Percentiles rank a stretch among this genome's conserved stretches.
Conservation (phyloP, 805 yeast genomes). For the Candida alai region DNA sequence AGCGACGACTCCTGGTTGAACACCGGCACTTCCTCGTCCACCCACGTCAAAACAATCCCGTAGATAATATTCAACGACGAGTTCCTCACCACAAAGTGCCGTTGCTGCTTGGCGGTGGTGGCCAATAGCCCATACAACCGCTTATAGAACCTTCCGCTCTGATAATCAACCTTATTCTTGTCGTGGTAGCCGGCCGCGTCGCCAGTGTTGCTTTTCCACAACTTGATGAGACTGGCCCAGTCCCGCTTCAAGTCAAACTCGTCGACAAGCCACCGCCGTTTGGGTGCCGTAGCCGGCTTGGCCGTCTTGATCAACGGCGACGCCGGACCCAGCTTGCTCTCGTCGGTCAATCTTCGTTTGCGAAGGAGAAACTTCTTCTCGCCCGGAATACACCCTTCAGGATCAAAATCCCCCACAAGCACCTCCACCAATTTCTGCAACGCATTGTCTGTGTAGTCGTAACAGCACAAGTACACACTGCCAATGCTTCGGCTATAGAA, state of each 20-base stretch:
- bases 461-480: constrained; percentile 55
- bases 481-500: constrained; percentile 52
- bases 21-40: constrained; percentile 18
- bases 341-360: constrained; percentile 21
- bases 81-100: constrained; percentile 55
- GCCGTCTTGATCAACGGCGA: constrained; percentile 10
- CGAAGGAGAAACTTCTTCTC: constrained; percentile 34
- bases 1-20: constrained; percentile 14
- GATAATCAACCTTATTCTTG: constrained; percentile 18
- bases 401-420: constrained; percentile 49
- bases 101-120: constrained; percentile 28
- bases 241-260: constrained; percentile 49
- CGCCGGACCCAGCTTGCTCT: constrained; percentile 6
- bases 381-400: constrained; percentile 57
- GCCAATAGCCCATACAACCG: constrained; percentile 28
- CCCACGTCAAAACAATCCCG: constrained; percentile 56
- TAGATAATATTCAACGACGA: constrained; percentile 51
- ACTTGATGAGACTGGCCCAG: constrained; percentile 42
- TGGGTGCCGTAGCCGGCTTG: constrained; percentile 19
- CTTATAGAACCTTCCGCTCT: constrained; percentile 25
- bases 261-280: constrained; percentile 55
- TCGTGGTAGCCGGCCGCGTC: constrained; percentile 12
- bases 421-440: constrained; percentile 47
- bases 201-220: constrained; percentile 39
- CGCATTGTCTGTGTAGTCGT: constrained; percentile 54